phyloP scores from a whole-genome alignment of 768 basidiomycete species.

The Trichaptum fuscoviolaceum region DNA sequence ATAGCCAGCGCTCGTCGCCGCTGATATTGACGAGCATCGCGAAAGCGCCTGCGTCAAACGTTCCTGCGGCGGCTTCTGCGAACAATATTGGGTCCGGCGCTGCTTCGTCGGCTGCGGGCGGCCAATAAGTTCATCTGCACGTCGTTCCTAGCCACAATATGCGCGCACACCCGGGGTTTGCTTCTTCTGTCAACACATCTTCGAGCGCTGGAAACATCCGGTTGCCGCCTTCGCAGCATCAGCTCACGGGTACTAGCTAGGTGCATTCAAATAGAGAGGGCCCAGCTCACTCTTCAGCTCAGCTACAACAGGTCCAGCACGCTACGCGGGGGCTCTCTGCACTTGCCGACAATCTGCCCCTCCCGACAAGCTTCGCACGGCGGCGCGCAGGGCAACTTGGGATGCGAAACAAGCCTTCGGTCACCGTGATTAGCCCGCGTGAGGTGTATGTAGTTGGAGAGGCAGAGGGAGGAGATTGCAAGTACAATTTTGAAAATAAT shows the following conservation, averaged over 20 bases:
- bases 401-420: slow-evolving; percentile 48
- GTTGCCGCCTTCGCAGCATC: slow-evolving; percentile 5
- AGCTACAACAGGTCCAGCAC: slow-evolving; percentile 19
- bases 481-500: too few relatives aligned
- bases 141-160: background rate
- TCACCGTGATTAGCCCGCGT: slow-evolving; percentile 53
- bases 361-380: slow-evolving; percentile 72
- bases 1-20: background rate
- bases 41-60: background rate
- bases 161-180: background rate
- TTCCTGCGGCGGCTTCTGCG: background rate
- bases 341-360: slow-evolving; percentile 45
- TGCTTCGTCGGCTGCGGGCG: background rate
- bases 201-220: background rate
- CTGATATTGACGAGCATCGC: background rate
- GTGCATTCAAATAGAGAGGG: slow-evolving; percentile 12
- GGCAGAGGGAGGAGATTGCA: background rate
- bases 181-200: slow-evolving; percentile 4
- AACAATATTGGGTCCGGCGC: background rate
- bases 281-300: slow-evolving; percentile 14
- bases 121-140: background rate
- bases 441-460: slow-evolving; percentile 52
- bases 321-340: slow-evolving; percentile 6
- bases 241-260: slow-evolving; percentile 1
- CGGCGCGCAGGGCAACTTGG: slow-evolving; percentile 65